A percentile compares a stretch with the other conserved stretches of the same genome.
Evolutionary conservation across 108 stramenopile genomes (phyloP).

Genomic region (Parmales sp.): DNA sequence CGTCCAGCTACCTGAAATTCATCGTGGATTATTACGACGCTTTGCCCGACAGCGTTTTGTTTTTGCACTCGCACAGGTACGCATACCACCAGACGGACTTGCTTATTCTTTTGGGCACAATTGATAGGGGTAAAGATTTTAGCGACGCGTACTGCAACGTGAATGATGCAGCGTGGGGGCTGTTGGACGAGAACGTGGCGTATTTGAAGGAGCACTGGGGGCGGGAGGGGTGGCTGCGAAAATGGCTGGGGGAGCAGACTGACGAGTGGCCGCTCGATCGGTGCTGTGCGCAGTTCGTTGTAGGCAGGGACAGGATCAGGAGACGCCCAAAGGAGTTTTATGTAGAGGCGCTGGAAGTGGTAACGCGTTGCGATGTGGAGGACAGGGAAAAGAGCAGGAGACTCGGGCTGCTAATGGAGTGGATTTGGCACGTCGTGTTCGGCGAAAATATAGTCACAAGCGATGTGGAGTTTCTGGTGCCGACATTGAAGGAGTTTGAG

Average conservation of each 20-base stretch:
- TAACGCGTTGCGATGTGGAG: neutral
- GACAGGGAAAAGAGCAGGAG: neutral
- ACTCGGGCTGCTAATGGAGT: constrained; percentile 12
- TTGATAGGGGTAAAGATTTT: neutral
- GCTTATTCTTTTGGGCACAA: neutral
- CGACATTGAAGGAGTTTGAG: neutral
- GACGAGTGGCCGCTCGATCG: neutral
- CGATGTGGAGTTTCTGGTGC: neutral
- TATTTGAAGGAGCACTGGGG: neutral
- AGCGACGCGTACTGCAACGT: constrained; percentile 11
- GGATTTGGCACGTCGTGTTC: constrained; percentile 14
- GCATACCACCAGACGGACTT: constrained; percentile 15
- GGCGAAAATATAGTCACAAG: neutral
- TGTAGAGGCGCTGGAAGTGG: neutral
- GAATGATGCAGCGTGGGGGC: constrained; percentile 14
- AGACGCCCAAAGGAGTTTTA: neutral
- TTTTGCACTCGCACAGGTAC: constrained; percentile 14
- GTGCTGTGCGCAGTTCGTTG: constrained; percentile 17
- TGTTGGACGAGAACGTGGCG: neutral
- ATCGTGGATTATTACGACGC: constrained; percentile 15
- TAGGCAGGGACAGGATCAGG: constrained; percentile 5
- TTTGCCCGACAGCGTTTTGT: neutral
- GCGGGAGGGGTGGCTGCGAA: neutral
- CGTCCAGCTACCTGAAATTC: constrained; percentile 12
- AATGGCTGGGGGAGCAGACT: neutral